Evolutionary conservation across 1,284 basidiomycete genomes (phyloP), one percentile per base, ranked within the genome.

Genomic region (Cutaneotrichosporon sp.): DNA sequence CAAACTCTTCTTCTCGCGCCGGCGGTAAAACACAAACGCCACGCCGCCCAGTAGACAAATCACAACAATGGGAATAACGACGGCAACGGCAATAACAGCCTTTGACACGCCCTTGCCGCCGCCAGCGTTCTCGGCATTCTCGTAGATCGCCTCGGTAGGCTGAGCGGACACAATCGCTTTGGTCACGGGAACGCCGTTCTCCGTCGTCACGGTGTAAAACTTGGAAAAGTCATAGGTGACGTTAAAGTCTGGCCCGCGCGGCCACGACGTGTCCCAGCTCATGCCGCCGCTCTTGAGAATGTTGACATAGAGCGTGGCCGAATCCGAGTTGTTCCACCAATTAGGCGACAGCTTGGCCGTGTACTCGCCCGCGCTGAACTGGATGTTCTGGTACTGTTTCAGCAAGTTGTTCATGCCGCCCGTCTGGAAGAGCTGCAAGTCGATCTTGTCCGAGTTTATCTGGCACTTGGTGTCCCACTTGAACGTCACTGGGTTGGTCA

Each of bases 61-160:
- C 59, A 84, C 72, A 41, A 76, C 44, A 40, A 90, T 76, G 1
- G 87, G 84, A n/a, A 90, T 68, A 50, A 91, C 74, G 52, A 89
- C 80, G 10, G 85, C 89, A 1, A 85, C 90, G 2, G 88, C 90
- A 35, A 84, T 80, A 51, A 81, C 83, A 21, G 88, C 90, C 58
- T 78, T 81, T 21, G 80, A 75, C 21, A 80, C 64, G 23, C 74
- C 77, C 47, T 77, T 72, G 41, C 77, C 54, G 3, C 51, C 42
- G 73, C 50, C 73, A 56, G 21, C 70, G 72, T 50, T 73, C 61
- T 53, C 53, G 26, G 70, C 68, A 30, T 63, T 58, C 50, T 69
- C 42, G 67, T 75, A 52, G 64, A 69, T 70, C 21, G 65, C 62
- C 5, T 78, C 80, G 13, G 77, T 68, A 4, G 78, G 67, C 1